Evolutionary conservation across 768 basidiomycete genomes (phyloP).

Genomic region (Cystofilobasidium macerans): DNA sequence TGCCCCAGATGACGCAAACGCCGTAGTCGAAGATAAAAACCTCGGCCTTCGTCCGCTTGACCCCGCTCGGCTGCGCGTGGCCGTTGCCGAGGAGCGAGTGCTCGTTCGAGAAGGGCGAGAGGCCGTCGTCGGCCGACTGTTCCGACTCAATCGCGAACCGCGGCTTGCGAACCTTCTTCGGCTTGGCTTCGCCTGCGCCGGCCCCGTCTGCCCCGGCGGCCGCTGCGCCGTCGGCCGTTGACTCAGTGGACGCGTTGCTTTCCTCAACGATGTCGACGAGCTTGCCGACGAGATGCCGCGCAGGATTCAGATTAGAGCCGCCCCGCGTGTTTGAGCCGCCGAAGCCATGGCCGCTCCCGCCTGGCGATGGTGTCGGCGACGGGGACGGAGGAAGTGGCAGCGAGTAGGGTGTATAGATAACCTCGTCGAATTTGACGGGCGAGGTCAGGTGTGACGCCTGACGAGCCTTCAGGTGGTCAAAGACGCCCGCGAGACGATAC

Average conservation of each 20-base stretch:
- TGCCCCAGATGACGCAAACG: conserved; percentile 94
- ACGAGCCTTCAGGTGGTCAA: conserved; percentile 80
- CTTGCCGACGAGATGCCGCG: conserved; percentile 20
- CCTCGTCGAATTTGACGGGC: conserved; percentile 78
- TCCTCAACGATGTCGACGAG: conserved; percentile 26
- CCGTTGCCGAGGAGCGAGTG: background rate
- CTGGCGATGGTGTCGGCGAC: conserved; percentile 8
- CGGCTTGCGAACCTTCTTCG: conserved; percentile 28
- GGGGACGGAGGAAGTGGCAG: conserved; percentile 46
- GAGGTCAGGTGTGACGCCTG: conserved; percentile 72
- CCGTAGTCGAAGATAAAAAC: conserved; percentile 91
- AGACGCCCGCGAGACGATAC: conserved; percentile 73
- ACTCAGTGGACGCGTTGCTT: background rate
- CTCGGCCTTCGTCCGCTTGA: conserved; percentile 56
- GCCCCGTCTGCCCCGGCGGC: background rate
- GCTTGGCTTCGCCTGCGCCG: conserved; percentile 37
- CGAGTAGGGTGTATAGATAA: conserved; percentile 82
- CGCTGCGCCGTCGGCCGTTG: background rate
- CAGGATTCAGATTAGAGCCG: conserved; percentile 21
- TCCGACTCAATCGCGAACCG: conserved; percentile 27
- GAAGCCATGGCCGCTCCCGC: background rate
- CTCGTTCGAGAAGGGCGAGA: conserved; percentile 19
- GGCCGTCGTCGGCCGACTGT: conserved; percentile 27
- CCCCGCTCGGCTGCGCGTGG: conserved; percentile 4
- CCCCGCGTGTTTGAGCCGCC: background rate